Conservation (phyloP, 164 flowering plant genomes). For the Magnolia officinalis region DNA sequence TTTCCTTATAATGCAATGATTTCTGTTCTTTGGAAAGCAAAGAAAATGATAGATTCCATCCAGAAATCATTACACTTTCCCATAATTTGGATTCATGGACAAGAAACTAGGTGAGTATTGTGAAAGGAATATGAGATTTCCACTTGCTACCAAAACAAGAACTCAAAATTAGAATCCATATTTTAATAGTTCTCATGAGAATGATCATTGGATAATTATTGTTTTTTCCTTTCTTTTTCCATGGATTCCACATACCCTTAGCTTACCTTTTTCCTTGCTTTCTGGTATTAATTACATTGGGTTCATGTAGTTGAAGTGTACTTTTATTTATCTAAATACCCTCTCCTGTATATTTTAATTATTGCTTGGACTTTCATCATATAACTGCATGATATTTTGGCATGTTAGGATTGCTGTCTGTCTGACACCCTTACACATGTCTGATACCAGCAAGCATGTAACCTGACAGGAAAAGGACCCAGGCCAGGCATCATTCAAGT, state of each 20-base stretch:
- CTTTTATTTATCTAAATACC: background rate
- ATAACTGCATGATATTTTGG: background rate
- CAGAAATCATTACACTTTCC: too few relatives aligned
- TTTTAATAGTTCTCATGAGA: too few relatives aligned
- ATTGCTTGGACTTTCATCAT: too few relatives aligned
- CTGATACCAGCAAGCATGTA: background rate
- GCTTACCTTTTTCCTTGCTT: background rate
- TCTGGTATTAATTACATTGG: background rate
- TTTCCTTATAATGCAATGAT: background rate
- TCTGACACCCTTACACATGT: background rate
- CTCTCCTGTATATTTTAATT: background rate
- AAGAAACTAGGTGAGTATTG: too few relatives aligned
- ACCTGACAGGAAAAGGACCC: background rate
- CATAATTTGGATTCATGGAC: too few relatives aligned
- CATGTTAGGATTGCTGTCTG: background rate
- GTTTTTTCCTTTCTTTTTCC: background rate
- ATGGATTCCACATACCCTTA: too few relatives aligned
- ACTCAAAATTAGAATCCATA: too few relatives aligned
- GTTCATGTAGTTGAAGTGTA: background rate
- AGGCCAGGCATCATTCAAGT: background rate
- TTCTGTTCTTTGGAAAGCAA: background rate
- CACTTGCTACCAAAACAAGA: too few relatives aligned
- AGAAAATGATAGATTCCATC: too few relatives aligned
- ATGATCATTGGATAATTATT: too few relatives aligned
- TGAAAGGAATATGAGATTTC: too few relatives aligned